Evolutionary conservation across 2,329 filamentous ascomycete genomes (phyloP), one percentile per base, ranked within the genome.

Genomic region (Ceratocystis harringtonii): DNA sequence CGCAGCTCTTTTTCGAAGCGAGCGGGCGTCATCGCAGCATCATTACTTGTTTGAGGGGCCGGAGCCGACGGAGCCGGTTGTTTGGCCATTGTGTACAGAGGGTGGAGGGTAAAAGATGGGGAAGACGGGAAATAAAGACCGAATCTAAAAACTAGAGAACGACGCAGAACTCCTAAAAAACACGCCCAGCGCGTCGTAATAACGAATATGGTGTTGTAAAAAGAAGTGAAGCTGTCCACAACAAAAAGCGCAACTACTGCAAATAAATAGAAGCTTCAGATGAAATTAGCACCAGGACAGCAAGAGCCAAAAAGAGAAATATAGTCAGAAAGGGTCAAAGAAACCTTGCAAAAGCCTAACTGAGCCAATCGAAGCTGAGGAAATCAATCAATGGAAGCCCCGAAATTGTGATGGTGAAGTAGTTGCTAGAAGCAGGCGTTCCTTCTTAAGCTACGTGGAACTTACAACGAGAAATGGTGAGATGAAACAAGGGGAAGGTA

Each of bases 1-100:
- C 78, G 76, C 65, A 84, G 79, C 69, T 84, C 81, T 66, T 75
- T 75, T 70, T 83, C 80, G 70, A 83, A 83, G 61, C 75, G 76
- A 67, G 81, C 76, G n/a, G 78, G 78, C 3, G 78, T 79, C 71
- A 79, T 76, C 48, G 75, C 70, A 41, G 36, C 36, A 41, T 41
- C 36, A 63, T 73, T 68, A 15, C 72, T 66, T n/a, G 50, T 19
- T 15, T 64, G 41, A 43, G 67, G 50, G 6, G 22, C 58, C 36
- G 58, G 36, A 45, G 68, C 17, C 22, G 66, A 62, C 28, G 55
- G 52, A 28, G 30, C 17, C 30, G 52, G 19, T 32, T 50, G 36
- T 52, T 66, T 65, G 61, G 62, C 25, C 66, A 68, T 65, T 28
- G 68, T 62, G 61, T 57, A 50, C 15, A 36, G 55, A 28, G 45